These are phyloP conservation scores for Poteriospumella lacustris DNA, from an alignment of 108 stramenopile species.

Conservation along the genomic window DNA sequence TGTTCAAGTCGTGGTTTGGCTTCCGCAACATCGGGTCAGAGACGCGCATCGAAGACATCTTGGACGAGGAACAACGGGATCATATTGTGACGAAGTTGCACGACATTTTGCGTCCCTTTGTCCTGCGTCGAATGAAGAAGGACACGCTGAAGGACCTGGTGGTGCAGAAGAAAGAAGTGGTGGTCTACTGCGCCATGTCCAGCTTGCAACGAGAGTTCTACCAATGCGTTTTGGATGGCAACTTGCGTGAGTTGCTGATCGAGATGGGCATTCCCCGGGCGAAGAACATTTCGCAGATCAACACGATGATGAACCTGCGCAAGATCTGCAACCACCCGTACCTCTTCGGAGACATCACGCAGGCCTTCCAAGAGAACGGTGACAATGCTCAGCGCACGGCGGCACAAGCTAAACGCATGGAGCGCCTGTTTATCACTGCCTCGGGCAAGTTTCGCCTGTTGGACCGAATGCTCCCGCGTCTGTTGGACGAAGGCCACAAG, in stretches of 20 bases:
- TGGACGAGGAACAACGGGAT: slow-evolving; percentile 76
- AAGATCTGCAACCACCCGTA: slow-evolving; percentile 95
- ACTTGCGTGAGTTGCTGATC: slow-evolving; percentile 33
- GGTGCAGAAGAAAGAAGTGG: slow-evolving; percentile 89
- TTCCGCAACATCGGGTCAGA: slow-evolving; percentile 90
- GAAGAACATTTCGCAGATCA: slow-evolving; percentile 56
- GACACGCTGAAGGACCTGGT: slow-evolving; percentile 77
- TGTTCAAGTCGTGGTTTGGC: slow-evolving; percentile 94
- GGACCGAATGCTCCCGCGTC: slow-evolving; percentile 81
- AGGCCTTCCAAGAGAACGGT: not conserved
- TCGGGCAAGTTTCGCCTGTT: slow-evolving; percentile 83
- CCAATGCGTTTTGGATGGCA: slow-evolving; percentile 59
- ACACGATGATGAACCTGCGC: slow-evolving; percentile 87
- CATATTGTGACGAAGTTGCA: slow-evolving; percentile 89
- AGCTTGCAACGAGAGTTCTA: slow-evolving; percentile 61
- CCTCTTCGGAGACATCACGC: slow-evolving; percentile 74
- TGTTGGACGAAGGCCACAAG: slow-evolving; percentile 76
- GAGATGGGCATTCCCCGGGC: not conserved
- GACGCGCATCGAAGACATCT: slow-evolving; percentile 67
- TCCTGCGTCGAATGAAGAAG: slow-evolving; percentile 82
- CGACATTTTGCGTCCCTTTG: slow-evolving; percentile 90
- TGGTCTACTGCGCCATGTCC: slow-evolving; percentile 88
- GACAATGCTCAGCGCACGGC: slow-evolving; percentile 17
- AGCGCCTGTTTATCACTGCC: slow-evolving; percentile 32
- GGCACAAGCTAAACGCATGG: not conserved